Evolutionary conservation across 495 filamentous ascomycete genomes (phyloP).

Genomic region (Amorphotheca resinae): DNA sequence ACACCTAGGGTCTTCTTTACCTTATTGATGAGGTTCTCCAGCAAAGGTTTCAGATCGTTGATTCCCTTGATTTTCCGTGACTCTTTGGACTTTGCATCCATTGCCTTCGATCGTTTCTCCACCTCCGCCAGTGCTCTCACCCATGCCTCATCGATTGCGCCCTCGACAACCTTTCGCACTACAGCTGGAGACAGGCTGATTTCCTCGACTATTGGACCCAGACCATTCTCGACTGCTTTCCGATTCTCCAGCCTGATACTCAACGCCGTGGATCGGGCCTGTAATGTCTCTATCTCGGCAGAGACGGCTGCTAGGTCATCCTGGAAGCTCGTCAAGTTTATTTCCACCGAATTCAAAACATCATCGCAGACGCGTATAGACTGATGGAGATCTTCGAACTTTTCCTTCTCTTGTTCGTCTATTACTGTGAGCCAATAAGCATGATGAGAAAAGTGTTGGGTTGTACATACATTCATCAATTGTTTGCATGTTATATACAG

Average conservation of each 20-base stretch:
- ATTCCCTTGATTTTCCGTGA: constrained; percentile 56
- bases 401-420: constrained; percentile 78
- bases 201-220: constrained; percentile 87
- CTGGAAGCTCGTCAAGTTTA: constrained; percentile 83
- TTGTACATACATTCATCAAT: constrained; percentile 58
- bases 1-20: constrained; percentile 24
- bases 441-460: constrained; percentile 3
- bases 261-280: constrained; percentile 69
- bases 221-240: constrained; percentile 71
- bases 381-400: constrained; percentile 81
- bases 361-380: constrained; percentile 87
- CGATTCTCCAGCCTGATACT: constrained; percentile 85
- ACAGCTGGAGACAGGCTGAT: constrained; percentile 73
- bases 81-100: constrained; percentile 52
- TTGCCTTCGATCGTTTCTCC: constrained; percentile 59
- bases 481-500: constrained; percentile 51
- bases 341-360: constrained; percentile 84
- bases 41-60: constrained; percentile 71
- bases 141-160: constrained; percentile 84
- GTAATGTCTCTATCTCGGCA: constrained; percentile 85
- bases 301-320: constrained; percentile 84
- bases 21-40: constrained; percentile 74
- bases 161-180: constrained; percentile 73
- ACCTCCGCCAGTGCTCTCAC: constrained; percentile 73
- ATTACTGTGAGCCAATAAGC: neutral